Base-by-base conservation (phyloP, 164 flowering plant species). In the Nymphaea thermarum region DNA sequence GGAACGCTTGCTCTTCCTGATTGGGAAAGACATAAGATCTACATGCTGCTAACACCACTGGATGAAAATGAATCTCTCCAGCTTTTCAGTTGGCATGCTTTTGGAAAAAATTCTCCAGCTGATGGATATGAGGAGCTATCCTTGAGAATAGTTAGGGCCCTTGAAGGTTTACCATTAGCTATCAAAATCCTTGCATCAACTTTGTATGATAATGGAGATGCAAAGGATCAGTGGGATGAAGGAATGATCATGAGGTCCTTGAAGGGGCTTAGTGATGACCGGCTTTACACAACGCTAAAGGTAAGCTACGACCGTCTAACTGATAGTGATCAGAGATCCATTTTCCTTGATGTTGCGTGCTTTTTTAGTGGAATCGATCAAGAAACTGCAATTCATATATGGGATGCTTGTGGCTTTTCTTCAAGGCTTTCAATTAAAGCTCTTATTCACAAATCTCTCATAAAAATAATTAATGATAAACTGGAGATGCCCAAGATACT, bases 291-390 rank as follows among this genome's bases (percentile, higher is more conserved):
- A 69, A 74, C 73, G 17, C 62, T 85, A 11, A 67, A 66, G 72
- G 70, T 83, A 70, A 83, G 88, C 70, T 85, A 66, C 73, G 71
- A 85, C 66, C 81, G 66, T 3, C 75, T 85, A 17, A 79, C 80
- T 77, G 63, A 72, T 5, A 5, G 15, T 16, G 63, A 25, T 25
- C 36, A 61, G n/a, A 16, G 15, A 25, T 5, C 17, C 5, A 61
- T 61, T 16, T 61, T 61, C 41, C 63, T 61, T 61, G 63, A 61
- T 61, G 15, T 61, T 61, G 63, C 63, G 6, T 61, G 4, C 64
- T 75, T 82, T 4, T 81, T 85, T 60, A 67, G 76, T 65, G 47
- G 70, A 61, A 72, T 75, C 73, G 18, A 43, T 6, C 72, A 72
- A 67, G 83, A 80, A 43, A 71, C 74, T 63, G 75, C 68, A 5